Evolutionary conservation across 225 moss, liverwort and hornwort species (phyloP).

Genomic region (Marchantia polymorpha): DNA sequence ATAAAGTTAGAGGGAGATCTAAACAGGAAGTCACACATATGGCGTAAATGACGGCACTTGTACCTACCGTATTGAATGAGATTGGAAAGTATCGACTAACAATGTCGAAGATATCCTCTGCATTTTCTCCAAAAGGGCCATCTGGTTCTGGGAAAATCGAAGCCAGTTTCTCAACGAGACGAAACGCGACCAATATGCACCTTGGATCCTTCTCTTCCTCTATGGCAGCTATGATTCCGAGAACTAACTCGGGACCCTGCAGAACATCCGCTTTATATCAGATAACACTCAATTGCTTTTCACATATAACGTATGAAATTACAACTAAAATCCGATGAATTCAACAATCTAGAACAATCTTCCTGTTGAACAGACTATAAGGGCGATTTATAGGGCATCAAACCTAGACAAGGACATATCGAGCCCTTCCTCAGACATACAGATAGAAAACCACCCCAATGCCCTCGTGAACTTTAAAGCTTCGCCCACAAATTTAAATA

Average conservation of each 20-base stretch:
- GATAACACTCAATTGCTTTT: not conserved
- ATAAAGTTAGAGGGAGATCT: not conserved
- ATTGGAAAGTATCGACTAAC: constrained; percentile 82
- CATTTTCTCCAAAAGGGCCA: constrained; percentile 60
- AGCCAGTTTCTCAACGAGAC: constrained; percentile 54
- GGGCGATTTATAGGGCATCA: too few species aligned
- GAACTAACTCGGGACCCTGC: constrained; percentile 69
- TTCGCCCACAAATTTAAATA: too few species aligned
- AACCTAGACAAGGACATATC: too few species aligned
- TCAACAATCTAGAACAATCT: too few species aligned
- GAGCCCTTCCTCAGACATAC: too few species aligned
- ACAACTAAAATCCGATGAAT: too few species aligned
- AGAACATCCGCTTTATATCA: constrained; percentile 17
- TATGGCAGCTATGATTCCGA: constrained; percentile 64
- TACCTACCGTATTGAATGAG: constrained; percentile 64
- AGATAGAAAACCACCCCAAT: too few species aligned
- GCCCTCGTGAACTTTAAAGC: too few species aligned
- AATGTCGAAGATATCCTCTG: constrained; percentile 65
- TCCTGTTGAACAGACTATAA: too few species aligned
- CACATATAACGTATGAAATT: too few species aligned
- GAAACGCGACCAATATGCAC: constrained; percentile 66
- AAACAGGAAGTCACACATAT: not conserved
- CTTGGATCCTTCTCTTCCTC: constrained; percentile 84
- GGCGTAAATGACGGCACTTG: not conserved
- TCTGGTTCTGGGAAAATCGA: constrained; percentile 56